Evolutionary conservation across 305 asterid genomes (phyloP).

Genomic region (Fraxinus dipetala): DNA sequence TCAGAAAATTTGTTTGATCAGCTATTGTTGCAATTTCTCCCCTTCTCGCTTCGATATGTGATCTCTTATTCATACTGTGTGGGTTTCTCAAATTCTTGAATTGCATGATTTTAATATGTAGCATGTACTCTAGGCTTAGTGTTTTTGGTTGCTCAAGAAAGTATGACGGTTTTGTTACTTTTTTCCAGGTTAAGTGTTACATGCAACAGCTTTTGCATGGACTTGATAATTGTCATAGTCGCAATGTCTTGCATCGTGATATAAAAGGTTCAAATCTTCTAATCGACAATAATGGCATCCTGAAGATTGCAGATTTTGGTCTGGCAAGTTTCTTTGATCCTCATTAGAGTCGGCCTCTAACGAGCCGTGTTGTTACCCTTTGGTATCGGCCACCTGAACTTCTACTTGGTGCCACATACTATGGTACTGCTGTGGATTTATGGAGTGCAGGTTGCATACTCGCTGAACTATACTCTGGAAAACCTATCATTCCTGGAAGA

Average conservation of each 20-base stretch:
- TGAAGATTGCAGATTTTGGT: slow-evolving; percentile 93
- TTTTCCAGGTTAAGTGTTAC: slow-evolving; percentile 76
- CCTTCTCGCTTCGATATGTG: not conserved
- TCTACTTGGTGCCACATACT: slow-evolving; percentile 82
- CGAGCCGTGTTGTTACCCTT: slow-evolving; percentile 91
- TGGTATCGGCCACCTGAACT: slow-evolving; percentile 97
- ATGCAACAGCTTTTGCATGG: slow-evolving; percentile 80
- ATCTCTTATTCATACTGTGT: not conserved
- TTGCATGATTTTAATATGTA: not conserved
- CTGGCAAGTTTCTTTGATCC: slow-evolving; percentile 80
- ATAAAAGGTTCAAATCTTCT: slow-evolving; percentile 90
- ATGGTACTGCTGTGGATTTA: slow-evolving; percentile 80
- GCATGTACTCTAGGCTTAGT: not conserved
- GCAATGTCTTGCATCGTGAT: slow-evolving; percentile 83
- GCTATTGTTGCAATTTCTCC: not conserved
- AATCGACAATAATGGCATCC: slow-evolving; percentile 71
- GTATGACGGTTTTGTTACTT: slow-evolving; percentile 5
- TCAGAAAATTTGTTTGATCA: slow-evolving; percentile 6
- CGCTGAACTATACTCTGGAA: slow-evolving; percentile 82
- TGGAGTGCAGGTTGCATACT: slow-evolving; percentile 94
- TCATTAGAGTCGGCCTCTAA: slow-evolving; percentile 64
- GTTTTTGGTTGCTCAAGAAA: slow-evolving; percentile 12
- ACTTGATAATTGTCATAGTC: slow-evolving; percentile 83
- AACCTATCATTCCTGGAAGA: slow-evolving; percentile 96
- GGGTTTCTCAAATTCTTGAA: not conserved